Conservation (phyloP, 768 basidiomycete genomes). For the Crassisporium funariophilum region DNA sequence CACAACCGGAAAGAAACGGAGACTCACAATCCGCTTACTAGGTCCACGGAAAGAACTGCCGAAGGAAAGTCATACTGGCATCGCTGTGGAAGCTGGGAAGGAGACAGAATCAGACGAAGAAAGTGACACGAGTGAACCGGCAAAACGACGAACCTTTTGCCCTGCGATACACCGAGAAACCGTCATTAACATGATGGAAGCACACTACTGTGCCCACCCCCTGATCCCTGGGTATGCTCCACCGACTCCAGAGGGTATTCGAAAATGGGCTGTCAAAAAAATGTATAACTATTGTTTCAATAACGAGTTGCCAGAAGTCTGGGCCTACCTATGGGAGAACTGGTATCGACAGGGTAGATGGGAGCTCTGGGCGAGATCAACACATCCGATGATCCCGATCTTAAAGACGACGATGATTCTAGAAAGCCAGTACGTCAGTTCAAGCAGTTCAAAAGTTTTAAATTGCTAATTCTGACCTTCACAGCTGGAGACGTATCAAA, state of each 20-base stretch:
- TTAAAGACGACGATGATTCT: constrained; percentile 32
- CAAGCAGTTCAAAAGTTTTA: neutral
- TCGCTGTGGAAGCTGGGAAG: constrained; percentile 1
- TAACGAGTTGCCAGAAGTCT: constrained; percentile 21
- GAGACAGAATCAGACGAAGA: constrained; percentile 1
- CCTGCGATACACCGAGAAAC: constrained; percentile 12
- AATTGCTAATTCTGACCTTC: constrained; percentile 6
- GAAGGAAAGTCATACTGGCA: neutral
- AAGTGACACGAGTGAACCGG: constrained; percentile 1
- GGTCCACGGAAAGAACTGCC: constrained; percentile 1
- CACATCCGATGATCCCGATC: constrained; percentile 18
- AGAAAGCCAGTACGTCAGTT: constrained; percentile 28
- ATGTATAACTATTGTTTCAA: constrained; percentile 27
- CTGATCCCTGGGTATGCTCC: constrained; percentile 18
- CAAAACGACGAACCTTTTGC: no score
- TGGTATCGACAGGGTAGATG: constrained; percentile 26
- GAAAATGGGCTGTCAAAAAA: constrained; percentile 21
- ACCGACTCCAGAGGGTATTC: constrained; percentile 11
- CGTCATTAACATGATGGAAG: constrained; percentile 25
- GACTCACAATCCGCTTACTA: constrained; percentile 2
- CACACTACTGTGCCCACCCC: constrained; percentile 23
- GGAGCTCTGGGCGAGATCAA: constrained; percentile 28
- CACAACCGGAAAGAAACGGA: constrained; percentile 1
- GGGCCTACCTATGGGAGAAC: constrained; percentile 30
- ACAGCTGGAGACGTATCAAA: constrained; percentile 36